Evolutionary conservation across 768 basidiomycete species (phyloP), one percentile per base, ranked within the genome.

Genomic region (Kwoniella pini): DNA sequence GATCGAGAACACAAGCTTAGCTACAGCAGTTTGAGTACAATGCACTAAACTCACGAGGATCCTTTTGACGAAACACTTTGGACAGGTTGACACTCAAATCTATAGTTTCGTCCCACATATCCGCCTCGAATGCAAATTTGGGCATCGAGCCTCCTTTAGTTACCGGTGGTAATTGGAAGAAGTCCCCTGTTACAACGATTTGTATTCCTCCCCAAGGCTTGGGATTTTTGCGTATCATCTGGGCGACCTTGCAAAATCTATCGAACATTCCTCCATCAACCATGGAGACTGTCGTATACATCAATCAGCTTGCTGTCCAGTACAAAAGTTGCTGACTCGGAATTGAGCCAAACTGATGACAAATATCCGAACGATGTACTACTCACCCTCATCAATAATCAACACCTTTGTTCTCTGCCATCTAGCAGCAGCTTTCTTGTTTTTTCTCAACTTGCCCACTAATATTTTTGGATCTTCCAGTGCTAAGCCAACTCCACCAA

Each of bases 91-190:
- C 93, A 0, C 88, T 92, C 63, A 87, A 83, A 60, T 87, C 81
- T 65, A 99, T 84, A 2, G 87, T 81, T 65, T 87, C 79, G 33
- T 79, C 80, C 96, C 96, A 97, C 54, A 80, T 77, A 17, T 84
- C 79, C 0, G 92, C 93, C 71, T 99, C 93, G 72, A 99, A 99
- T 0, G 91, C 91, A 70, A 97, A 98, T 71, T 87, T 91, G 42
- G 89, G 85, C 53, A 79, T 64, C 0, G 75, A 75, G n/a, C 73
- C 72, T 24, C 83, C 82, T 75, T 87, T 93, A 6, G 82, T 81
- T 0, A 98, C 93, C 1, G 96, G 96, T 0, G 96, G 96, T 4
- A 99, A 84, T 76, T 99, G 95, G 81, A 98, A 97, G 81, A 98
- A 98, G 75, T 99, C 96, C 7, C 96, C 96, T 1, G 93, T 95